These are phyloP conservation scores for Aspergillus bombycis DNA, from an alignment of 2,329 filamentous ascomycete species.

Conservation along the genomic window DNA sequence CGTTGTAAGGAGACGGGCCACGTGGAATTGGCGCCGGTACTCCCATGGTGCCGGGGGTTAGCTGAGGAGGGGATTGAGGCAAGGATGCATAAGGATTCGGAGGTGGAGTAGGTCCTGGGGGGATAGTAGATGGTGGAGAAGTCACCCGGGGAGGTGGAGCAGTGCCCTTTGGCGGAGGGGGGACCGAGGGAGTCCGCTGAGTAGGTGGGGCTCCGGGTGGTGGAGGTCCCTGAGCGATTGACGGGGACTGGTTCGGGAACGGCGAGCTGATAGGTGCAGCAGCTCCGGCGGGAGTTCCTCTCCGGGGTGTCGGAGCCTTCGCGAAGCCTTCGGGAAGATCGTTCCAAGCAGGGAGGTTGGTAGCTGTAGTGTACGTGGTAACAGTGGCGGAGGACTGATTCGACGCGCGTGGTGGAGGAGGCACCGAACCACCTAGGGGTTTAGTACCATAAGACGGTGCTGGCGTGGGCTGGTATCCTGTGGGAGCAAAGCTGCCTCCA, in stretches of 20 bases:
- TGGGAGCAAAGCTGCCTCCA: constrained; percentile 38
- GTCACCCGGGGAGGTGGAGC: constrained; percentile 68
- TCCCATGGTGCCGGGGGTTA: constrained; percentile 36
- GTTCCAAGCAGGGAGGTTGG: constrained; percentile 85
- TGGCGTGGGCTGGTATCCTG: constrained; percentile 62
- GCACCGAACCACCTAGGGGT: constrained; percentile 49
- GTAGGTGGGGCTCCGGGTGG: constrained; percentile 63
- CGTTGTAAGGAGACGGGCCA: constrained; percentile 83
- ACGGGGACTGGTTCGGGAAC: constrained; percentile 68
- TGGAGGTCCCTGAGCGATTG: constrained; percentile 45
- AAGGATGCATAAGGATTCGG: constrained; percentile 43
- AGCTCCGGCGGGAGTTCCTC: constrained; percentile 69
- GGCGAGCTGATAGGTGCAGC: constrained; percentile 70
- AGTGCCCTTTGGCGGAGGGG: constrained; percentile 81
- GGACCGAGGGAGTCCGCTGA: constrained; percentile 71
- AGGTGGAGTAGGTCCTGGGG: constrained; percentile 64
- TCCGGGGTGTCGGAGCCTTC: constrained; percentile 71
- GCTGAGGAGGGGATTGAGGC: constrained; percentile 49
- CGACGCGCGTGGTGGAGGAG: constrained; percentile 67
- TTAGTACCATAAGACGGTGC: constrained; percentile 50
- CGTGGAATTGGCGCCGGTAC: constrained; percentile 64
- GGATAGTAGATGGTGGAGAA: constrained; percentile 68
- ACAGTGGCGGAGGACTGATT: constrained; percentile 69
- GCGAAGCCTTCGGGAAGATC: constrained; percentile 83
- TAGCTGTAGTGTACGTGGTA: constrained; percentile 64